Base-by-base conservation (phyloP, 2,329 filamentous ascomycete species). In the Sporothrix globosa region DNA sequence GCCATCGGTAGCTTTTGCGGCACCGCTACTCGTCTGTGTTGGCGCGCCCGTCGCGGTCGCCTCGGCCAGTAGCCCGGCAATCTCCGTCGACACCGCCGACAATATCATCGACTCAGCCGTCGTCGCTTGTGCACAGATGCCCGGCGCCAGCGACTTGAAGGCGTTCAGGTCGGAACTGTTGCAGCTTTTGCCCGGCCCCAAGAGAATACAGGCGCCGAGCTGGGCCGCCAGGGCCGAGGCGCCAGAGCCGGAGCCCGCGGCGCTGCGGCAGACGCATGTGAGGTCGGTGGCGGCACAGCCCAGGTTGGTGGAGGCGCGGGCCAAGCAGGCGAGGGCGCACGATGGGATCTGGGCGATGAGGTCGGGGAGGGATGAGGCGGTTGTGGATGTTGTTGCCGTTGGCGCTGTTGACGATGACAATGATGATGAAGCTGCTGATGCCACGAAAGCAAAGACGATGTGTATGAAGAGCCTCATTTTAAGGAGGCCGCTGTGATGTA, bases 291-390 rank as follows among this genome's bases (percentile, higher is more conserved):
- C 67, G 1, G 19, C 67, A 69, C 76, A 78, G 72, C 69, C 67
- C 56, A 77, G 69, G 17, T 60, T 4, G 10, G 30, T 39, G 5
- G 76, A 74, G 1, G 74, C 72, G 0, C 46, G 13, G 19, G 71
- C 24, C 66, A 77, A 73, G 69, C 76, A 78, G 41, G 67, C 54
- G 19, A 77, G 46, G 30, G 74, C 76, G 71, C 76, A 78, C 13
- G 68, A 14, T 3, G 76, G 76, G 39, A 78, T 67, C 56, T 74
- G 67, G 69, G 73, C 72, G 58, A 77, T 56, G 17, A 78, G 70
- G 53, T 48, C 58, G 14, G 72, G 46, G 34, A 78, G 73, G 50
- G 69, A 54, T 19, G 73, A 44, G 14, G 69, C 48, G n/a, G 61
- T 39, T 34, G 41, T 34, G 24, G 52, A 17, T 3, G 61, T 34